These are phyloP conservation scores for Ruellia speciosa DNA, from an alignment of 305 asterid species.

Conservation along the genomic window DNA sequence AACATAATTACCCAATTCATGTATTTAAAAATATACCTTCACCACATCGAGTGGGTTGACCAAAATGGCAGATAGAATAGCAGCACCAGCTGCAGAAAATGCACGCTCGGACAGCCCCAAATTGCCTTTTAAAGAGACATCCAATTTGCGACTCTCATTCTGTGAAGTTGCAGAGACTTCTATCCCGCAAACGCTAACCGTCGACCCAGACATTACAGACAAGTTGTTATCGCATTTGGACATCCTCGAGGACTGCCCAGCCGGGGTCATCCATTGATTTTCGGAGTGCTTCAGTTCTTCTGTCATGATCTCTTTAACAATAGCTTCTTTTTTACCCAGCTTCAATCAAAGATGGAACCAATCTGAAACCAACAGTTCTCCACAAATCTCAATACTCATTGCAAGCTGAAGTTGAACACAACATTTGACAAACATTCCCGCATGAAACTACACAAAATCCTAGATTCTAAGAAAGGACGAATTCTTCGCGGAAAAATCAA, in stretches of 20 bases:
- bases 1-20: not conserved
- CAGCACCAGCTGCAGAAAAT: constrained; percentile 90
- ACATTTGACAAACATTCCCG: constrained; percentile 1
- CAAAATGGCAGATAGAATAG: constrained; percentile 75
- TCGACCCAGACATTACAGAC: constrained; percentile 49
- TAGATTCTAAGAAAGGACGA: not conserved
- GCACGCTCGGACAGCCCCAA: constrained; percentile 60
- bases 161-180: constrained; percentile 32
- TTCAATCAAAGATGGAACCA: constrained; percentile 20
- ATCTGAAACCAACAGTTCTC: constrained; percentile 22
- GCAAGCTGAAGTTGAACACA: constrained; percentile 4
- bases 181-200: constrained; percentile 30
- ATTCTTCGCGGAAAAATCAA: not conserved
- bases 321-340: not conserved
- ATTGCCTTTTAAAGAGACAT: constrained; percentile 23
- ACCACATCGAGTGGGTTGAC: constrained; percentile 91
- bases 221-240: constrained; percentile 28
- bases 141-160: constrained; percentile 20
- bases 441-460: not conserved
- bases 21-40: constrained; percentile 44
- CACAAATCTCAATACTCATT: not conserved
- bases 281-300: constrained; percentile 39
- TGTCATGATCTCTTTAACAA: constrained; percentile 32
- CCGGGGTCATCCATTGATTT: constrained; percentile 40
- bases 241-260: constrained; percentile 34